Evolutionary conservation across 2,329 filamentous ascomycete species (phyloP), one percentile per base, ranked within the genome.

Genomic region (Stylonectria norvegica): DNA sequence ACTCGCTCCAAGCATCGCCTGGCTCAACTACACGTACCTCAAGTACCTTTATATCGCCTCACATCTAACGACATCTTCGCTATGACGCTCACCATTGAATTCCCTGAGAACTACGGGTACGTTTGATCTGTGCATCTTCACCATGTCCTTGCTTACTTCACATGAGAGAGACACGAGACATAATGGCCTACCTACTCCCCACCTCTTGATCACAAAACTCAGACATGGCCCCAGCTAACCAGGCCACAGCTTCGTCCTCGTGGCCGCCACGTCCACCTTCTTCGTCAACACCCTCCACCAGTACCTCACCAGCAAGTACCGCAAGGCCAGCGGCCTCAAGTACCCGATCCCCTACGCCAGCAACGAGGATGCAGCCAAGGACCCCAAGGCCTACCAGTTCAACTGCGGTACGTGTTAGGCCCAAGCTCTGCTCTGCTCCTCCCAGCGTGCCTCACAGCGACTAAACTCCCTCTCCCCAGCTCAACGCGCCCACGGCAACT

Each of bases 401-500:
- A 85, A 85, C 70, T 83, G 79, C 66, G 76, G 71, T 73, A 60
- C 18, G 66, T 58, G 44, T 47, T 15, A 19, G 9, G 29, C 17
- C 14, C 14, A 27, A 15, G 9, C 20, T 31, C 6, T 12, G 16
- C 20, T 33, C 32, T 10, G 12, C 9, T 14, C 19, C 20, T 7
- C 7, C n/a, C 5, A 3, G 6, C 27, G 14, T n/a, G 3, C 17
- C 31, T 6, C 41, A 23, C 4, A 15, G 16, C 19, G 35, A 31
- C 42, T 42, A 36, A 49, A 10, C 37, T 37, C 40, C 30, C 47
- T 23, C 20, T 36, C 14, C 34, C 23, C 40, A 75, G 72, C 76
- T 37, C 79, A 83, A 56, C 75, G 78, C 34, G 73, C 78, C 8
- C 81, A 85, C 59, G 64, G 68, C 52, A 83, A 85, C 69, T 85